These are phyloP conservation scores for Rhodotorula sp. DNA, from an alignment of 1,284 basidiomycete genomes.

Conservation along the genomic window DNA sequence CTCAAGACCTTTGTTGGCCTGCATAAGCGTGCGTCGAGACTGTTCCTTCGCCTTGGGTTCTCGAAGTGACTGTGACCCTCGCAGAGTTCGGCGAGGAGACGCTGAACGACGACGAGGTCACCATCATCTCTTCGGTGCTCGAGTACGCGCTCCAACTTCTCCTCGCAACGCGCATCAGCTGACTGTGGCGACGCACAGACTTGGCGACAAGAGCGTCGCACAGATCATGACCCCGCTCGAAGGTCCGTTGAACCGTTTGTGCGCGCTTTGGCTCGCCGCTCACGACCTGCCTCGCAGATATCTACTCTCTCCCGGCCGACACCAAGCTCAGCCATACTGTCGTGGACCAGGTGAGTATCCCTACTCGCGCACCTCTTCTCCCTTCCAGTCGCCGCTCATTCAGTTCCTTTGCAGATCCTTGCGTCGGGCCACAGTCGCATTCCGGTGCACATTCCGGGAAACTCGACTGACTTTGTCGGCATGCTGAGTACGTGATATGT, in stretches of 20 bases:
- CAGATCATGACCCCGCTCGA: slow-evolving; percentile 56
- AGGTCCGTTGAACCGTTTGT: slow-evolving; percentile 35
- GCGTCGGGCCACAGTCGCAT: slow-evolving; percentile 83
- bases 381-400: slow-evolving; percentile 62
- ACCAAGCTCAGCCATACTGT: slow-evolving; percentile 75
- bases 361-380: slow-evolving; percentile 30
- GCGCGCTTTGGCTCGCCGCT: background rate
- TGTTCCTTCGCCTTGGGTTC: slow-evolving; percentile 53
- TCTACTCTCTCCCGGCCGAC: slow-evolving; percentile 73
- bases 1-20: slow-evolving; percentile 70
- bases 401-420: slow-evolving; percentile 53
- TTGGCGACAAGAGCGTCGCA: slow-evolving; percentile 55
- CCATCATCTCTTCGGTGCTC: slow-evolving; percentile 72
- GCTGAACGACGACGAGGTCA: slow-evolving; percentile 70
- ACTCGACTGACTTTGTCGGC: slow-evolving; percentile 77
- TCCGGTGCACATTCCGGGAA: slow-evolving; percentile 78
- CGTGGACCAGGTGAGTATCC: slow-evolving; percentile 58
- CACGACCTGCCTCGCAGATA: slow-evolving; percentile 55
- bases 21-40: slow-evolving; percentile 44
- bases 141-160: slow-evolving; percentile 51
- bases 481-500: slow-evolving; percentile 62
- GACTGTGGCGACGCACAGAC: background rate
- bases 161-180: slow-evolving; percentile 40
- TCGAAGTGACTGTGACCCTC: slow-evolving; percentile 53
- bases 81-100: slow-evolving; percentile 65